phyloP scores from a whole-genome alignment of 2,329 filamentous ascomycete genomes.

The Arthroderma uncinatum region DNA sequence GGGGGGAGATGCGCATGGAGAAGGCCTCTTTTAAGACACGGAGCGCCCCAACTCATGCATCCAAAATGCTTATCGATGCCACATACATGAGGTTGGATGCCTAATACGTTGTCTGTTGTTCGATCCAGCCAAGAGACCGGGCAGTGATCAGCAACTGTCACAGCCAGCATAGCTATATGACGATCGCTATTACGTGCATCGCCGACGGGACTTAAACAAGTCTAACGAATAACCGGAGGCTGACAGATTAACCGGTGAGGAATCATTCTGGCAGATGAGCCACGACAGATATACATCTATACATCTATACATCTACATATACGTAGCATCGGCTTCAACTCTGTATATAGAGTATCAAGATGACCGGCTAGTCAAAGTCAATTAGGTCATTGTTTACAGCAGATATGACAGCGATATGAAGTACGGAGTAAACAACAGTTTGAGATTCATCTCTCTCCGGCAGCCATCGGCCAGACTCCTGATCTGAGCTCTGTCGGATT shows the following conservation, averaged over 20 bases:
- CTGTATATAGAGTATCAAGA: background rate
- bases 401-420: no score
- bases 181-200: background rate
- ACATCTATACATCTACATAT: no score
- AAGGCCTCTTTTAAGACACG: background rate
- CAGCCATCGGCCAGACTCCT: background rate
- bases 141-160: background rate
- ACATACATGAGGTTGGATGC: background rate
- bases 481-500: background rate
- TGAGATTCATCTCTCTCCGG: background rate
- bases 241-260: background rate
- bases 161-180: conserved; percentile 1
- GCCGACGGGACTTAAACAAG: background rate
- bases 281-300: background rate
- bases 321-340: background rate
- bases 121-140: background rate
- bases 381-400: background rate
- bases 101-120: background rate
- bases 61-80: background rate
- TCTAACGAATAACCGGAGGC: background rate
- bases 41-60: background rate
- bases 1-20: background rate
- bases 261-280: background rate
- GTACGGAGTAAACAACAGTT: background rate
- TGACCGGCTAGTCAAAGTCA: background rate